Conservation (phyloP, 805 yeast species). For the Candida caryicola region DNA sequence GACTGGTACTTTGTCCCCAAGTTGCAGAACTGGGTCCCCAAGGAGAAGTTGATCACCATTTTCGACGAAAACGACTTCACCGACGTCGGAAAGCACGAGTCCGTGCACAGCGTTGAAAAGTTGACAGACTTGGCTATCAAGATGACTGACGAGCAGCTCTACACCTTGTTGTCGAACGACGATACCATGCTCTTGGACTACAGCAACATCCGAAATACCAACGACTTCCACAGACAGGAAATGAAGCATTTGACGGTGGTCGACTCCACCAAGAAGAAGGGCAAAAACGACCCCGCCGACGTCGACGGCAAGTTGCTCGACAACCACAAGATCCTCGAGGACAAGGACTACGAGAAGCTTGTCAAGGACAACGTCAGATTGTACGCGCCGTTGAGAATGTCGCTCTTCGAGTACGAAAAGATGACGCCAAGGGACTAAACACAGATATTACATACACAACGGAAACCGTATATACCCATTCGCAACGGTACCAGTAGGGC, state of each 20-base stretch:
- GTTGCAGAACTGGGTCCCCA: conserved; percentile 19
- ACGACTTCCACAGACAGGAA: conserved; percentile 21
- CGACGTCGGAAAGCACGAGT: not conserved
- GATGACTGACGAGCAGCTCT: conserved; percentile 24
- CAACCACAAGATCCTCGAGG: not conserved
- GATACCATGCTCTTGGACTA: conserved; percentile 19
- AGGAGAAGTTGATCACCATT: conserved; percentile 6
- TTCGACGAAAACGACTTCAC: conserved; percentile 7
- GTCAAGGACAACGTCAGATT: conserved; percentile 3
- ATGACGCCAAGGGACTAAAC: not conserved
- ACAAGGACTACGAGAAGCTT: conserved; percentile 1
- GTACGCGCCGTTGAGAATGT: conserved; percentile 7
- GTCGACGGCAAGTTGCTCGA: conserved; percentile 2
- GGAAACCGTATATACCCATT: too few relatives aligned
- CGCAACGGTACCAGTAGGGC: too few relatives aligned
- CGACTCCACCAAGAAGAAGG: not conserved
- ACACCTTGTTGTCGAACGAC: conserved; percentile 19
- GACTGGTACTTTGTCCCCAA: conserved; percentile 18
- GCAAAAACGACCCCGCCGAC: conserved; percentile 3
- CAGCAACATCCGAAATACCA: conserved; percentile 13
- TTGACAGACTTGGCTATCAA: conserved; percentile 15
- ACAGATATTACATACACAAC: too few relatives aligned
- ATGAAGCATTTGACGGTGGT: conserved; percentile 13
- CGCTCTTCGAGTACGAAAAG: conserved; percentile 8
- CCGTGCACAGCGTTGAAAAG: conserved; percentile 9